These are phyloP conservation scores for Ceratobasidium sp. DNA, from an alignment of 1,284 basidiomycete genomes.

Conservation along the genomic window DNA sequence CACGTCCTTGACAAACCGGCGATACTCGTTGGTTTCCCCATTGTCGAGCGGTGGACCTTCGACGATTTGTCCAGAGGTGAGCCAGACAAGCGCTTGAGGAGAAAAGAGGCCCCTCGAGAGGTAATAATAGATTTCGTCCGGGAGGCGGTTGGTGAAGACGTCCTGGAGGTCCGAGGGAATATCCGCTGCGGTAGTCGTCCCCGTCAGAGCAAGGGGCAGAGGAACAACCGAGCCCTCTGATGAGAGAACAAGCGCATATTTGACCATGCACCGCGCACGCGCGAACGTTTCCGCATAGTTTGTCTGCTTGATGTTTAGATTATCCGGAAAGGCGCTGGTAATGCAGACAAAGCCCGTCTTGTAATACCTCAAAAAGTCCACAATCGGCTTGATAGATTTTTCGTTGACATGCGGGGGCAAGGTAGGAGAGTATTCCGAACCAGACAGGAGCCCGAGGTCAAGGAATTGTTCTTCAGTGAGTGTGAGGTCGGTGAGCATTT, in stretches of 20 bases:
- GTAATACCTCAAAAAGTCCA: constrained; percentile 91
- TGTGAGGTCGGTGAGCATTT: constrained; percentile 80
- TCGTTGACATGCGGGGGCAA: constrained; percentile 88
- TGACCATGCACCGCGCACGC: constrained; percentile 91
- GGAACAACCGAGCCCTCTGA: constrained; percentile 92
- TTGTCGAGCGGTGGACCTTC: constrained; percentile 95
- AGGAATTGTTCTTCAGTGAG: constrained; percentile 93
- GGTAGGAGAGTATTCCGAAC: constrained; percentile 87
- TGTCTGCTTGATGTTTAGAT: constrained; percentile 79
- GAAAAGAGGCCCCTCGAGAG: constrained; percentile 92
- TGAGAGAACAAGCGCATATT: constrained; percentile 90
- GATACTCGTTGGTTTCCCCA: constrained; percentile 95
- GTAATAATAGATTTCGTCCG: constrained; percentile 97
- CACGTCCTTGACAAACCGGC: constrained; percentile 93
- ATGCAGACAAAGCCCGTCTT: constrained; percentile 87
- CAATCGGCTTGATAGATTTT: constrained; percentile 80
- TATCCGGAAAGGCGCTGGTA: constrained; percentile 75
- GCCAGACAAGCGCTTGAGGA: constrained; percentile 89
- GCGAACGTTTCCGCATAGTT: constrained; percentile 91
- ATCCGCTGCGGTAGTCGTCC: constrained; percentile 79
- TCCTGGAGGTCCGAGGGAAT: constrained; percentile 94
- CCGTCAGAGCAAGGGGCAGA: constrained; percentile 81
- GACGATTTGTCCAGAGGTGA: constrained; percentile 85
- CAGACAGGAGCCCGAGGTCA: constrained; percentile 91
- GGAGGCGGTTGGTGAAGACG: constrained; percentile 93